Evolutionary conservation across 1,284 basidiomycete species (phyloP).

Genomic region (Xerocomus amazonicus): DNA sequence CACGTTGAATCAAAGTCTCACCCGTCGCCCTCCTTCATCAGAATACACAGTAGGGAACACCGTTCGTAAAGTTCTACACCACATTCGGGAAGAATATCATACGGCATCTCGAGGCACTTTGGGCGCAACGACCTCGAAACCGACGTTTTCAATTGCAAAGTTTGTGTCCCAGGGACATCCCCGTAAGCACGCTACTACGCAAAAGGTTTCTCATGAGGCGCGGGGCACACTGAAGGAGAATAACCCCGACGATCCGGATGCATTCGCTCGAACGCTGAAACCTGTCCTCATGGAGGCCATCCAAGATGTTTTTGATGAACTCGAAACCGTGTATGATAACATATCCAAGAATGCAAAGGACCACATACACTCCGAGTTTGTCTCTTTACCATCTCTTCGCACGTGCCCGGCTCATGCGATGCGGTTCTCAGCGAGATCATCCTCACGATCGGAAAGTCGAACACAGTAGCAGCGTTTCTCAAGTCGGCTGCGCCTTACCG

Average conservation of each 20-base stretch:
- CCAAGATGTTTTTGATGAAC: conserved; percentile 90
- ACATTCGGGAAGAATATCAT: conserved; percentile 91
- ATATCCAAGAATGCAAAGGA: conserved; percentile 93
- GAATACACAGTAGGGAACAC: conserved; percentile 96
- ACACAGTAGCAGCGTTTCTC: conserved; percentile 92
- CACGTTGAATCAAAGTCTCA: neutral
- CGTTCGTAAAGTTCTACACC: conserved; percentile 85
- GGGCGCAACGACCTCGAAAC: conserved; percentile 35
- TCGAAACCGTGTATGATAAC: conserved; percentile 94
- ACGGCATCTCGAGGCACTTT: conserved; percentile 50
- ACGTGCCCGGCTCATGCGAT: neutral
- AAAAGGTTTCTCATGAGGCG: conserved; percentile 45
- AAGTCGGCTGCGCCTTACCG: conserved; percentile 87
- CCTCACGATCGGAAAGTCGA: conserved; percentile 90
- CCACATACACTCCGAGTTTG: conserved; percentile 95
- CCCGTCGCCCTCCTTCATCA: conserved; percentile 29
- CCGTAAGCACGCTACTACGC: conserved; percentile 49
- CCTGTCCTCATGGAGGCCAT: conserved; percentile 88
- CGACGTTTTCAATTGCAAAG: conserved; percentile 68
- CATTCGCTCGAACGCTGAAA: conserved; percentile 66
- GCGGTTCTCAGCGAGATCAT: conserved; percentile 80
- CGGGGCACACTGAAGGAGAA: conserved; percentile 59
- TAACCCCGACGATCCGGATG: conserved; percentile 69
- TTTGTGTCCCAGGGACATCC: conserved; percentile 77
- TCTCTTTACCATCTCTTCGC: conserved; percentile 10